phyloP scores from a whole-genome alignment of 345 rosid genomes.

The Euclidium syriacum region DNA sequence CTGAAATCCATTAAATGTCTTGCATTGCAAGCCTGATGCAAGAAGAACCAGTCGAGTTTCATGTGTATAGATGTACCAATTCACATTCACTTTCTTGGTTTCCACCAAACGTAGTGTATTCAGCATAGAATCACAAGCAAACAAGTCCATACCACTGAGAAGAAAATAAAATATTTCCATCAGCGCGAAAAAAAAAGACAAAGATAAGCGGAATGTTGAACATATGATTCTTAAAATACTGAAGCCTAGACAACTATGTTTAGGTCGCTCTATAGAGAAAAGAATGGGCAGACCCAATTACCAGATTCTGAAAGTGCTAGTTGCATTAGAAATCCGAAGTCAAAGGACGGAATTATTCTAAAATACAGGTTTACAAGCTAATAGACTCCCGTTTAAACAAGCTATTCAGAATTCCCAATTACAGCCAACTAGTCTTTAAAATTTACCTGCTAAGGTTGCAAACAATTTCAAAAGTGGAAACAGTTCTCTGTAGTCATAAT shows the following conservation, averaged over 20 bases:
- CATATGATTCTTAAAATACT: neutral
- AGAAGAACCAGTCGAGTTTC: constrained; percentile 95
- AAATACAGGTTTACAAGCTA: neutral
- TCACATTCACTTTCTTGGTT: constrained; percentile 59
- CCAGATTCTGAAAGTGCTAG: neutral
- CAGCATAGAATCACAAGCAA: constrained; percentile 53
- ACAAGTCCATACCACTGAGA: constrained; percentile 87
- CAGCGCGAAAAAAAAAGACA: neutral
- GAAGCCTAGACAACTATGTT: neutral
- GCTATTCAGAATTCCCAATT: neutral
- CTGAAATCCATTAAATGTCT: constrained; percentile 85
- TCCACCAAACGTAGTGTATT: constrained; percentile 76
- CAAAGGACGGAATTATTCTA: neutral
- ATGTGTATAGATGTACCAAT: constrained; percentile 91
- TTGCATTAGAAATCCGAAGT: neutral
- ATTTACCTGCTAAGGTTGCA: neutral
- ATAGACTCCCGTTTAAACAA: neutral
- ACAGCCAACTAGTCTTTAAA: neutral
- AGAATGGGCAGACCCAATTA: neutral
- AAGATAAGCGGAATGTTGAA: neutral
- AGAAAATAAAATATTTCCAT: constrained; percentile 22
- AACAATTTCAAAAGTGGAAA: neutral
- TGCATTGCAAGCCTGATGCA: constrained; percentile 98
- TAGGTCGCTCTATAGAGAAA: neutral
- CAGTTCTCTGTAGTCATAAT: constrained; percentile 2